Conservation (phyloP, 257 asterid genomes). For the Solanum pinnatisectum region DNA sequence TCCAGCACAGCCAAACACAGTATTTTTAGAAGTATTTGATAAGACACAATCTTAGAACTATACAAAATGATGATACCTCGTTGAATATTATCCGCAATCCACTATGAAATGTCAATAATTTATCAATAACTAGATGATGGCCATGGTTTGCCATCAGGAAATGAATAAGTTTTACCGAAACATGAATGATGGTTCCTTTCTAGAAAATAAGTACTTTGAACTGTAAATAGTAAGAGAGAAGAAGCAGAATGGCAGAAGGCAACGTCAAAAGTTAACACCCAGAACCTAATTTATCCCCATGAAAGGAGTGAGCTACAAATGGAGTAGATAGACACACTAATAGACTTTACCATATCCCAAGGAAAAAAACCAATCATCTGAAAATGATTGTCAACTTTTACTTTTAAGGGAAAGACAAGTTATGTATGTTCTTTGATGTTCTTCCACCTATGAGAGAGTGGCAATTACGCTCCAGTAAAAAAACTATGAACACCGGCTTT, state of each 20-base stretch:
- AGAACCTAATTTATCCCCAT: not conserved
- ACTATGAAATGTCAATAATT: not conserved
- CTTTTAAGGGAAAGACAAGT: not conserved
- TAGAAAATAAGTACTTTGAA: not conserved
- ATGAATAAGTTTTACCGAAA: not conserved
- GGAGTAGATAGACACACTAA: not conserved
- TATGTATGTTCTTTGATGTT: not conserved
- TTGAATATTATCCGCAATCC: not conserved
- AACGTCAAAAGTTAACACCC: not conserved
- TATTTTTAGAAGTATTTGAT: not conserved
- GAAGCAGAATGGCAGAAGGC: not conserved
- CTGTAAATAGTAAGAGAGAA: not conserved
- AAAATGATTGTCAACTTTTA: not conserved
- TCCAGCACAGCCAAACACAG: not conserved
- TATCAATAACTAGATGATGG: not conserved
- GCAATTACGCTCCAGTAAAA: not conserved
- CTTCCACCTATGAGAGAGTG: not conserved
- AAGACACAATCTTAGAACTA: not conserved
- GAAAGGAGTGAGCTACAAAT: not conserved
- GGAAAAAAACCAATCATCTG: not conserved
- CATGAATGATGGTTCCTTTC: not conserved
- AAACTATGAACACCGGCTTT: not conserved
- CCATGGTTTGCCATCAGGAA: not conserved
- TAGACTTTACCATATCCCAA: not conserved
- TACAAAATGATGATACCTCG: not conserved